Conservation (phyloP, 1,284 basidiomycete species). For the Fereydounia khargensis region DNA sequence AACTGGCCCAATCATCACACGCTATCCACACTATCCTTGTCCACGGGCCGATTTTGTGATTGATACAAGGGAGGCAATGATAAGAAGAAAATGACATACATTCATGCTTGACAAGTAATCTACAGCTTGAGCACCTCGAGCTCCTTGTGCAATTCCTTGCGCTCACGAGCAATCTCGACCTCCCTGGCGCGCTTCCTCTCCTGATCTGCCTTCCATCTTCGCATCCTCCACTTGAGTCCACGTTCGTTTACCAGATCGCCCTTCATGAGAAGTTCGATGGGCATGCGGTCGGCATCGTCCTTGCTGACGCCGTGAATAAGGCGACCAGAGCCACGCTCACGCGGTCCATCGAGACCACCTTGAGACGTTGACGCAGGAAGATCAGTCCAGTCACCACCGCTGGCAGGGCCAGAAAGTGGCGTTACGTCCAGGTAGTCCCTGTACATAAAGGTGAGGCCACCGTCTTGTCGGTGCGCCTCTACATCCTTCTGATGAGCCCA, state of each 20-base stretch:
- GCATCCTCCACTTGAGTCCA: conserved; percentile 52
- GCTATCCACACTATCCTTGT: too few species aligned
- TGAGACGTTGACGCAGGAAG: conserved; percentile 6
- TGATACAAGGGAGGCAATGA: too few species aligned
- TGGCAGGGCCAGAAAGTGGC: conserved; percentile 45
- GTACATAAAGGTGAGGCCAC: conserved; percentile 47
- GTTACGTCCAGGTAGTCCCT: conserved; percentile 51
- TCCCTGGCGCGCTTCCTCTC: too few species aligned
- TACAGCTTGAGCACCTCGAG: conserved; percentile 39
- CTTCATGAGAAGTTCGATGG: conserved; percentile 53
- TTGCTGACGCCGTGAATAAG: conserved; percentile 20
- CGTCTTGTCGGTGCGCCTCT: conserved; percentile 31
- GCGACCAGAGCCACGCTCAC: conserved; percentile 19
- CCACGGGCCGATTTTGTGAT: too few species aligned
- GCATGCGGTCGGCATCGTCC: conserved; percentile 49
- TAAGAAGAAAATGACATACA: not conserved
- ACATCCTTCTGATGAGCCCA: conserved; percentile 33
- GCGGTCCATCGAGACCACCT: conserved; percentile 11
- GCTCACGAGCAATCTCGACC: conserved; percentile 10
- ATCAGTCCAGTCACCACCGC: conserved; percentile 43
- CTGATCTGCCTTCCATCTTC: conserved; percentile 37
- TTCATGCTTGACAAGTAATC: not conserved
- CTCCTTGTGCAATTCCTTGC: conserved; percentile 35
- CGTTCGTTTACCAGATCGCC: conserved; percentile 46
- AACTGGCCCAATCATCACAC: too few species aligned